Percentiles rank a stretch among this genome's conserved stretches.
Evolutionary conservation across 1,284 basidiomycete species (phyloP).

Genomic region (Psilocybe mexicana): DNA sequence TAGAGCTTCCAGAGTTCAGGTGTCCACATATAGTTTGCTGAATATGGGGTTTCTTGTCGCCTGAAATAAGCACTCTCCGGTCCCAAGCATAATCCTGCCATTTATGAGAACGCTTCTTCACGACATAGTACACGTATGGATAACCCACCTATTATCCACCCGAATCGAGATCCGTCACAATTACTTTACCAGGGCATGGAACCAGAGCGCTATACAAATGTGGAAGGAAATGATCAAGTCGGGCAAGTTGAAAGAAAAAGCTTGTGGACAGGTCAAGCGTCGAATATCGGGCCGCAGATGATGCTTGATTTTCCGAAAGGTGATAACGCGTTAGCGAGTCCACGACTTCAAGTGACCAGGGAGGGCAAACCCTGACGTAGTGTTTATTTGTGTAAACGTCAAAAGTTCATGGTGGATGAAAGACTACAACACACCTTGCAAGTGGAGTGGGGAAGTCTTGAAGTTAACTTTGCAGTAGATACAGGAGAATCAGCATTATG

Average conservation of each 20-base stretch:
- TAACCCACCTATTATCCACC: background rate
- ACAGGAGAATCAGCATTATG: background rate
- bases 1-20: background rate
- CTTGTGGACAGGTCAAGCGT: background rate
- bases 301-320: background rate
- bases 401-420: background rate
- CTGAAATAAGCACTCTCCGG: background rate
- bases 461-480: background rate
- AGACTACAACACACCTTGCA: background rate
- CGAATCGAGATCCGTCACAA: background rate
- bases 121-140: background rate
- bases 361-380: background rate
- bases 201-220: background rate
- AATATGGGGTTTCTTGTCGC: slow-evolving; percentile 1
- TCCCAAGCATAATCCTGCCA: background rate
- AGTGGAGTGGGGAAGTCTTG: background rate
- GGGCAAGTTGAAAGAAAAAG: background rate
- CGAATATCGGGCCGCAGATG: background rate
- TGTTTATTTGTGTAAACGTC: background rate
- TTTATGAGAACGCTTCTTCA: background rate
- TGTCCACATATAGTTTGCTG: background rate
- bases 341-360: background rate
- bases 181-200: background rate
- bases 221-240: background rate
- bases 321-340: background rate